phyloP scores from a whole-genome alignment of 2,329 filamentous ascomycete genomes.

The Epichloe sp. region DNA sequence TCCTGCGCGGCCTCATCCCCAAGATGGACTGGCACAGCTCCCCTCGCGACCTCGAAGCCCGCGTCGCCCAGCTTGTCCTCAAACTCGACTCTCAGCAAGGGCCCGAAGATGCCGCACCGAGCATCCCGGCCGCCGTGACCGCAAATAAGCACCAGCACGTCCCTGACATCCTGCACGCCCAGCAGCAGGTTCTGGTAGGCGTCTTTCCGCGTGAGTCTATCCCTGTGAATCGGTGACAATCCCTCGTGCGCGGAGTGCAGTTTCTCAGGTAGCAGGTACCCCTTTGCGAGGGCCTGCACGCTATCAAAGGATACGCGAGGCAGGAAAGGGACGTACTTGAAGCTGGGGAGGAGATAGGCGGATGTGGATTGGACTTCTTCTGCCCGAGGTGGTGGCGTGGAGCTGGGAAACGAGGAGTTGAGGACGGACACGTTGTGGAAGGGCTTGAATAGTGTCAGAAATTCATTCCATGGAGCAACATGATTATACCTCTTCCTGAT shows the following conservation, averaged over 20 bases:
- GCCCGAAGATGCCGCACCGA: slow-evolving; percentile 71
- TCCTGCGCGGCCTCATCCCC: slow-evolving; percentile 3
- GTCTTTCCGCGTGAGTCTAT: slow-evolving; percentile 35
- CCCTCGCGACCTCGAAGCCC: slow-evolving; percentile 34
- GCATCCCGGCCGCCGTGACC: slow-evolving; percentile 72
- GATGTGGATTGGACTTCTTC: slow-evolving; percentile 42
- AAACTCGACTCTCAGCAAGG: slow-evolving; percentile 60
- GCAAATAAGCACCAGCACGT: slow-evolving; percentile 73
- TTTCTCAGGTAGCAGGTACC: slow-evolving; percentile 49
- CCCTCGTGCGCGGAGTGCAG: slow-evolving; percentile 49
- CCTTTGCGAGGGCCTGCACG: slow-evolving; percentile 43
- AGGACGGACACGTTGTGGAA: slow-evolving; percentile 70
- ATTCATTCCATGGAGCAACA: neutral
- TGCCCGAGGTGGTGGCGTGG: slow-evolving; percentile 27
- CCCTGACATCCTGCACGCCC: slow-evolving; percentile 47
- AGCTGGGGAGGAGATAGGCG: slow-evolving; percentile 68
- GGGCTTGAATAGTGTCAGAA: slow-evolving; percentile 38
- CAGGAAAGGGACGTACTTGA: slow-evolving; percentile 65
- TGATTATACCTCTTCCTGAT: too few relatives aligned
- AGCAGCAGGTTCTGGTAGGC: slow-evolving; percentile 38
- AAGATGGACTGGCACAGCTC: slow-evolving; percentile 25
- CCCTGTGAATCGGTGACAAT: slow-evolving; percentile 44
- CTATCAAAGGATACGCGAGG: slow-evolving; percentile 46
- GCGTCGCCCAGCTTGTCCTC: slow-evolving; percentile 38
- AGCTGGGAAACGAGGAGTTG: slow-evolving; percentile 60